These are phyloP conservation scores for Cyclocybe cylindracea DNA, from an alignment of 768 basidiomycete genomes.

Conservation along the genomic window DNA sequence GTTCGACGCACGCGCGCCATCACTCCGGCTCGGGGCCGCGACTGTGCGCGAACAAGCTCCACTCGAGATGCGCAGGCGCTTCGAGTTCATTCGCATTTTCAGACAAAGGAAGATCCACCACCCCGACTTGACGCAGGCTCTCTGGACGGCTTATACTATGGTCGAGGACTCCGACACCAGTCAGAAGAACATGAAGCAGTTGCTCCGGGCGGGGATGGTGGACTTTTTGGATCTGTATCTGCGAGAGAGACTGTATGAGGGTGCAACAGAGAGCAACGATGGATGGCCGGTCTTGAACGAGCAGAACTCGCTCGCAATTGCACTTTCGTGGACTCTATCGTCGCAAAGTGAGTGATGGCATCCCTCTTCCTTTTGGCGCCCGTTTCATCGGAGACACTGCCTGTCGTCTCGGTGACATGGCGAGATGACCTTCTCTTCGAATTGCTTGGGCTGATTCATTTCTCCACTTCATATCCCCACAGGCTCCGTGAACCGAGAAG, in stretches of 20 bases:
- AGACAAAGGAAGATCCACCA: slow-evolving; percentile 35
- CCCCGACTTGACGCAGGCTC: slow-evolving; percentile 38
- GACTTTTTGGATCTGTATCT: slow-evolving; percentile 41
- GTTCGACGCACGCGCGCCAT: slow-evolving; percentile 49
- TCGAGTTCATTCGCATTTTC: slow-evolving; percentile 45
- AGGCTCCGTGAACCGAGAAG: slow-evolving; percentile 38
- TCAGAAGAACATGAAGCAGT: slow-evolving; percentile 47
- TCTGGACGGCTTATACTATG: slow-evolving; percentile 60
- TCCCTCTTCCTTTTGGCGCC: neutral
- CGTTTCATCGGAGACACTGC: neutral
- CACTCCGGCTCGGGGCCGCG: slow-evolving; percentile 34
- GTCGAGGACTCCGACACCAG: slow-evolving; percentile 52
- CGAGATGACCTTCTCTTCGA: neutral
- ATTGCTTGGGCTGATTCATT: neutral
- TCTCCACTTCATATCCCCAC: neutral
- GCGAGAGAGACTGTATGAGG: slow-evolving; percentile 38
- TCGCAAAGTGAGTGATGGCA: slow-evolving; percentile 34
- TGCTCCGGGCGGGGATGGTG: slow-evolving; percentile 44
- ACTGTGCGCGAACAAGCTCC: slow-evolving; percentile 33
- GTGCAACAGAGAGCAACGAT: slow-evolving; percentile 30
- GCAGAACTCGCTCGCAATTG: slow-evolving; percentile 45
- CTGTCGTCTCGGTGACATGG: neutral
- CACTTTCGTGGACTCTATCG: slow-evolving; percentile 48
- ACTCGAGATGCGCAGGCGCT: slow-evolving; percentile 47
- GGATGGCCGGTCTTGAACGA: slow-evolving; percentile 54